Evolutionary conservation across 768 basidiomycete species (phyloP), one percentile per base, ranked within the genome.

Genomic region (Fomitopsis pulvina): DNA sequence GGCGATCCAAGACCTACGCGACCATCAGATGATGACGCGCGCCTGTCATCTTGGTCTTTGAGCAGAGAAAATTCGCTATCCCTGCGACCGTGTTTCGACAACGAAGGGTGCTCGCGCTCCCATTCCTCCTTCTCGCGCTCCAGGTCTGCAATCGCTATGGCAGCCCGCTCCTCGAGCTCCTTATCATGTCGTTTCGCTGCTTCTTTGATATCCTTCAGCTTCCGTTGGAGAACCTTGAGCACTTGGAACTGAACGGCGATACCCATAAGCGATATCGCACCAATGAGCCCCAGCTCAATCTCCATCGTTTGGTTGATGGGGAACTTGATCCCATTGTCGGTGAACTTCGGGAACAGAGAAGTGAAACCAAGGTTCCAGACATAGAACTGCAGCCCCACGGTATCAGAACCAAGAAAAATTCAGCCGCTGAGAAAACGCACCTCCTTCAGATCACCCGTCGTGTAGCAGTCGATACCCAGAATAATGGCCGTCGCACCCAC

Each of bases 351-450:
- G 66, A 93, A 97, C 25, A 97, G 68, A 4, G 70, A 60, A 2
- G 71, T 75, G 69, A 93, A 96, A 34, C 95, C 95, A 45, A 98
- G 72, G 64, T 96, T 98, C 83, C 88, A 96, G 45, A 96, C 73
- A 68, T 96, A 97, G 69, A 96, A 96, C 90, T 95, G 53, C 25
- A 46, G 20, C 29, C 46, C 34, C 44, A 58, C 37, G 51, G 11
- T 28, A 32, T 51, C 22, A 45, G 56, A 26, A 37, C 47, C 53
- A 58, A 21, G 38, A 20, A 30, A 24, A 24, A 18, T 34, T 20
- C 51, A 48, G 29, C 27, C 41, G 30, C 42, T 14, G 16, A 32
- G 3, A 1, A 21, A 21, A 68, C 68, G 57, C 57, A 87, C 92
- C 81, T 96, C 93, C 71, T 97, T 97, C 47, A 97, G 76, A 20